Evolutionary conservation across 2,329 filamentous ascomycete genomes (phyloP).

Genomic region (Apiospora rasikravindrae): DNA sequence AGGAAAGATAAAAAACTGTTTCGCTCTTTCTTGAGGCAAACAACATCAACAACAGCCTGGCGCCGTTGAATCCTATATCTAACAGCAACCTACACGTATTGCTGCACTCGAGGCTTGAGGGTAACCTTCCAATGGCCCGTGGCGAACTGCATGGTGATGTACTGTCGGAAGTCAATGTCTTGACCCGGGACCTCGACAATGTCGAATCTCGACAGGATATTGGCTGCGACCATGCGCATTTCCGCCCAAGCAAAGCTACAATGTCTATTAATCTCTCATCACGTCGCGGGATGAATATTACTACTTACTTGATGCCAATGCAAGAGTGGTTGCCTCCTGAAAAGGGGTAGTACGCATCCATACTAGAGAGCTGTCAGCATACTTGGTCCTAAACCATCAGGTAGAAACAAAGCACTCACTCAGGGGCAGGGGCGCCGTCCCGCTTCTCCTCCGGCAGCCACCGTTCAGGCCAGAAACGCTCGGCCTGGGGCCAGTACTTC

Average conservation of each 20-base stretch:
- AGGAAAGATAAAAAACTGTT: too few species aligned
- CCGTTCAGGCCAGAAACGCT: constrained; percentile 17
- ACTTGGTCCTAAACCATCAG: neutral
- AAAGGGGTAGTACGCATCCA: constrained; percentile 17
- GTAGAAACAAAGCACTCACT: neutral
- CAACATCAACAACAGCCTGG: neutral
- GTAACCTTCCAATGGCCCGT: constrained; percentile 9
- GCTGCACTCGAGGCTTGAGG: neutral
- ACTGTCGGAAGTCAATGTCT: constrained; percentile 12
- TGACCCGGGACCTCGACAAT: constrained; percentile 11
- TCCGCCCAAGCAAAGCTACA: constrained; percentile 17
- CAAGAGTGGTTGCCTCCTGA: constrained; percentile 14
- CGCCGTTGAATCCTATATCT: too few species aligned
- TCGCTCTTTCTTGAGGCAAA: neutral
- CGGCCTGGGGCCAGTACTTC: constrained; percentile 5
- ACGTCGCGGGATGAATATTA: too few species aligned
- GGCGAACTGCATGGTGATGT: constrained; percentile 19
- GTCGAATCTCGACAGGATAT: constrained; percentile 15
- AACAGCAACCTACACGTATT: neutral
- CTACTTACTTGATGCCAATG: constrained; percentile 19
- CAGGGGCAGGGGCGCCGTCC: constrained; percentile 11
- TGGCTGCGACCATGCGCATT: constrained; percentile 18
- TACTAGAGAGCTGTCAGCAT: neutral
- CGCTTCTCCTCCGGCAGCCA: constrained; percentile 8
- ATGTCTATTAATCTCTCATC: neutral